Percentiles rank a stretch among this genome's conserved stretches.
Evolutionary conservation across 2,329 filamentous ascomycete genomes (phyloP).

Genomic region (Nemania abortiva): DNA sequence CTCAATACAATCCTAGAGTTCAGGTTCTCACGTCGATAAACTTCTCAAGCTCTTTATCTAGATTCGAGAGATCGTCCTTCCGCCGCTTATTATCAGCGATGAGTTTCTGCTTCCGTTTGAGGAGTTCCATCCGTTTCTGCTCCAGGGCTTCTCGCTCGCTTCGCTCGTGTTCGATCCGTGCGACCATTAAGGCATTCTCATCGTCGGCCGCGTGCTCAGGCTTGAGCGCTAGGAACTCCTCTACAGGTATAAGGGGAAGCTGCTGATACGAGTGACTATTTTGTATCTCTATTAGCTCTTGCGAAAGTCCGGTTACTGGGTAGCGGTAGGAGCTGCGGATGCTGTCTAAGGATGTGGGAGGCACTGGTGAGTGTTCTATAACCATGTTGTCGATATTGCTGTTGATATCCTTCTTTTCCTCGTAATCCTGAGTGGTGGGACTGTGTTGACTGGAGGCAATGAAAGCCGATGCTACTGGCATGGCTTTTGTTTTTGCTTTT

Average conservation of each 20-base stretch:
- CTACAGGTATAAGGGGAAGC: slow-evolving; percentile 84
- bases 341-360: not conserved
- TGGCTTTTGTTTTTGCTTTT: slow-evolving; percentile 14
- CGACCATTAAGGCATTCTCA: slow-evolving; percentile 87
- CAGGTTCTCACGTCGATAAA: slow-evolving; percentile 81
- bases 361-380: not conserved
- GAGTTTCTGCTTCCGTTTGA: slow-evolving; percentile 74
- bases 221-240: slow-evolving; percentile 82
- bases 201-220: slow-evolving; percentile 79
- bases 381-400: not conserved
- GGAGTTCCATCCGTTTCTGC: slow-evolving; percentile 80
- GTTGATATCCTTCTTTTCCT: slow-evolving; percentile 9
- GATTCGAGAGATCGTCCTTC: slow-evolving; percentile 89
- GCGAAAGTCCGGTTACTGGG: slow-evolving; percentile 31
- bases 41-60: slow-evolving; percentile 92
- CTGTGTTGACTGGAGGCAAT: not conserved
- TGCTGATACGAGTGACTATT: slow-evolving; percentile 86
- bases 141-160: slow-evolving; percentile 86
- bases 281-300: slow-evolving; percentile 42
- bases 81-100: slow-evolving; percentile 85
- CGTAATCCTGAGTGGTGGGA: slow-evolving; percentile 2
- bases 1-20: slow-evolving; percentile 37
- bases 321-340: slow-evolving; percentile 24
- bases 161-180: slow-evolving; percentile 91
- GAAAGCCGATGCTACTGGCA: slow-evolving; percentile 31